Evolutionary conservation across 2,329 filamentous ascomycete species (phyloP).

Genomic region (Plectosphaerella sp.): DNA sequence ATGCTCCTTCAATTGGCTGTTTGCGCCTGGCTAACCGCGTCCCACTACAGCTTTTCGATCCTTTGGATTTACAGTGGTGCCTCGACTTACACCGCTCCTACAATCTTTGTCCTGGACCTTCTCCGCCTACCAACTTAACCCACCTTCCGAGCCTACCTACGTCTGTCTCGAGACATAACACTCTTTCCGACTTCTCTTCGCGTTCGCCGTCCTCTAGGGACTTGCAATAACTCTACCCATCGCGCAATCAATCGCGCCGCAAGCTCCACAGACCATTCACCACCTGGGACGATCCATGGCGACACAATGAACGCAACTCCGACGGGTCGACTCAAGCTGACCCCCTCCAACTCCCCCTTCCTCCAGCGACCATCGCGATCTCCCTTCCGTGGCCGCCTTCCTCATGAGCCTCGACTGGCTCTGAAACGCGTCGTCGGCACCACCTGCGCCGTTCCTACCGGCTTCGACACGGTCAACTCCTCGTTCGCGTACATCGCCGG

Average conservation of each 20-base stretch:
- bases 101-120: not conserved
- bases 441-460: conserved; percentile 77
- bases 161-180: too few species aligned
- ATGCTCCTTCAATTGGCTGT: not conserved
- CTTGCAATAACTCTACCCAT: too few species aligned
- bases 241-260: too few species aligned
- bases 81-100: not conserved
- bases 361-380: conserved; percentile 59
- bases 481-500: conserved; percentile 90
- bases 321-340: conserved; percentile 60
- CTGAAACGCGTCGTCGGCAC: conserved; percentile 86
- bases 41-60: not conserved
- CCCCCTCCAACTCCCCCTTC: conserved; percentile 73
- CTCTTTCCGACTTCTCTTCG: too few species aligned
- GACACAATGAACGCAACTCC: conserved; percentile 55
- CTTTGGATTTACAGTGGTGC: not conserved
- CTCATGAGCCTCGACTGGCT: conserved; percentile 58
- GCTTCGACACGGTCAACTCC: conserved; percentile 75
- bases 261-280: too few species aligned
- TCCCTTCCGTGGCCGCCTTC: conserved; percentile 44
- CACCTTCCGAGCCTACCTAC: not conserved
- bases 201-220: too few species aligned
- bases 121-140: not conserved
- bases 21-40: not conserved
- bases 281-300: conserved; percentile 33